Base-by-base conservation (phyloP, 768 basidiomycete genomes). In the Cytidiella melzeri region DNA sequence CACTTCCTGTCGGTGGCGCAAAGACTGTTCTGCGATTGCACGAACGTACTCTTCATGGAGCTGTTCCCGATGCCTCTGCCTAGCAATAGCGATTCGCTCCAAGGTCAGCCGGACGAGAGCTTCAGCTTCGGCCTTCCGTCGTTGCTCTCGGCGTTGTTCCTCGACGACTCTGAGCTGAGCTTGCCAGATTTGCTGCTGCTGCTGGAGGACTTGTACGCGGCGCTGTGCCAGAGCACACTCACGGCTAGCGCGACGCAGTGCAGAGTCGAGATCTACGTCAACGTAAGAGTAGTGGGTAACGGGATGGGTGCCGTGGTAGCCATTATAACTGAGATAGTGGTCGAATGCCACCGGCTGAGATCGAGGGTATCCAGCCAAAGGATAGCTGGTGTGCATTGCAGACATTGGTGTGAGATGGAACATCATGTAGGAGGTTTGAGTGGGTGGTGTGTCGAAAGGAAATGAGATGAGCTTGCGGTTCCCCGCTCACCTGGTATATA, bases 191-290 rank as follows among this genome's bases (percentile, higher is more conserved):
- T 48, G 45, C 19, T 36, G n/a, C 21, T 30, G 24, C 15, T 43
- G 48, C 25, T 39, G n/a, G 25, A 57, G 42, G 5, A 49, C 61
- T 38, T 55, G 44, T n/a, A 54, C 55, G 11, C 58, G 55, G 7
- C 55, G 56, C 9, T 50, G 53, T 15, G 57, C 58, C 5, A 52
- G 42, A 2, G 57, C 57, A 45, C 54, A 58, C 20, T 58, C 50
- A 12, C 50, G 44, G 0, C 57, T 57, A 6, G 57, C 57, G 11
- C 38, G 56, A n/a, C 52, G 43, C 10, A 52, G 39, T 45, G 47
- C 52, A 15, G 40, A 20, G 25, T 48, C 39, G 20, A 40, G 39
- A 7, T 25, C 39, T 13, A 28, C 18, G n/a, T 41, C 39, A 20
- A 41, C 27, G 47, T 26, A 15, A 15, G 30, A 7, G 15, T 34